A percentile compares a stretch with the other conserved stretches of the same genome.
Evolutionary conservation across 1,284 basidiomycete genomes (phyloP).

Genomic region (Cryptococcus deneoformans): DNA sequence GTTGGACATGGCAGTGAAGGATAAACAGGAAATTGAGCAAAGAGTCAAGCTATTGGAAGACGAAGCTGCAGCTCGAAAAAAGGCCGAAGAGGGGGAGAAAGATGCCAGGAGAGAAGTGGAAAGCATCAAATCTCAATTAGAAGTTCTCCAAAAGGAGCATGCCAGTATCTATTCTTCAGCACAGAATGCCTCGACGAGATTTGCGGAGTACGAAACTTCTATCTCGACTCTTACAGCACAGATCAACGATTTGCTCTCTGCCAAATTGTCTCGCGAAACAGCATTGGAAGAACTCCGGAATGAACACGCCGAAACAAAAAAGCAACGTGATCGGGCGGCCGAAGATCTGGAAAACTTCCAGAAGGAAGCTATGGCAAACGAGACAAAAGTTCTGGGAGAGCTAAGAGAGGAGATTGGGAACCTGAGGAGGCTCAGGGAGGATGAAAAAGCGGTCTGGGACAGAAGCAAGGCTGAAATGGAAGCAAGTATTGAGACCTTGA

Average conservation of each 20-base stretch:
- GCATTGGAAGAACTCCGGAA: conserved; percentile 4
- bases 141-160: conserved; percentile 4
- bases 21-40: conserved; percentile 5
- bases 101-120: background rate
- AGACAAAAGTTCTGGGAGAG: conserved; percentile 22
- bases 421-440: conserved; percentile 12
- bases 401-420: conserved; percentile 24
- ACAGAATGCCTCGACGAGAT: background rate
- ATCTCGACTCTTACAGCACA: background rate
- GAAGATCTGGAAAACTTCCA: conserved; percentile 30
- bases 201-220: background rate
- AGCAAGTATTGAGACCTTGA: background rate
- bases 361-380: conserved; percentile 23
- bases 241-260: conserved; percentile 1
- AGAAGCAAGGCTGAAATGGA: conserved; percentile 4
- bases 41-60: conserved; percentile 6
- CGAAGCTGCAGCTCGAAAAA: background rate
- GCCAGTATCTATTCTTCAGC: background rate
- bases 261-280: conserved; percentile 3
- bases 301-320: conserved; percentile 4
- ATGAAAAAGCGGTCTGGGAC: conserved; percentile 5
- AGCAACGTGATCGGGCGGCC: conserved; percentile 13
- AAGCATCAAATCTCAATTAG: conserved; percentile 8
- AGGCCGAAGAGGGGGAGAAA: background rate
- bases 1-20: conserved; percentile 6